Conservation (phyloP, 371 early-diverging fungal species). For the Mucor irregularis region DNA sequence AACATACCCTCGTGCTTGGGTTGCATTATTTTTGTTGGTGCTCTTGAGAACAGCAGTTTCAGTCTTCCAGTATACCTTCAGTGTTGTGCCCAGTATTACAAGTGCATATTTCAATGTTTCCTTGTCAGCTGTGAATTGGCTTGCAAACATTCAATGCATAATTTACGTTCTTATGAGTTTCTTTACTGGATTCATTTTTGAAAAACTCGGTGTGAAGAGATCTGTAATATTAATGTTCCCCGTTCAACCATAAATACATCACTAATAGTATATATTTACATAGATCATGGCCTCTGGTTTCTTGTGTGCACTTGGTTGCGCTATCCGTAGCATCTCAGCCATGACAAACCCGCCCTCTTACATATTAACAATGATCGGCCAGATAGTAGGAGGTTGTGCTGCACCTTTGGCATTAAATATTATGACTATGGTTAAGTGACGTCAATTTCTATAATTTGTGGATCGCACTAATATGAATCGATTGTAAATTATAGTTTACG, state of each 20-base stretch:
- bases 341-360: slow-evolving; percentile 29
- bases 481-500: slow-evolving; percentile 57
- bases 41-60: slow-evolving; percentile 29
- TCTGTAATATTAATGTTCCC: slow-evolving; percentile 26
- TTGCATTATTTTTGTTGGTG: slow-evolving; percentile 28
- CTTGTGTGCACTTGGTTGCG: slow-evolving; percentile 48
- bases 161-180: slow-evolving; percentile 34
- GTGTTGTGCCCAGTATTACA: slow-evolving; percentile 28
- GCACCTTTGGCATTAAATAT: slow-evolving; percentile 62
- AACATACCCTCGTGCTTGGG: slow-evolving; percentile 45
- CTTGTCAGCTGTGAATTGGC: slow-evolving; percentile 37
- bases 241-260: neutral
- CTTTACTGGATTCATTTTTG: slow-evolving; percentile 36
- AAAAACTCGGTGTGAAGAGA: slow-evolving; percentile 31
- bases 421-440: slow-evolving; percentile 41
- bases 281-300: slow-evolving; percentile 51
- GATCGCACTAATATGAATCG: too few species aligned
- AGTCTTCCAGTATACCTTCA: slow-evolving; percentile 39
- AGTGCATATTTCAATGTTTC: slow-evolving; percentile 25
- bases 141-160: slow-evolving; percentile 33
- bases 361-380: slow-evolving; percentile 53
- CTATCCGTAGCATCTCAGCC: slow-evolving; percentile 51
- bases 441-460: neutral
- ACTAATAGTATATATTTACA: neutral
- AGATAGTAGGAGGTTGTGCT: slow-evolving; percentile 55